These are phyloP conservation scores for Alternaria dauci DNA, from an alignment of 2,329 filamentous ascomycete species.

Conservation along the genomic window DNA sequence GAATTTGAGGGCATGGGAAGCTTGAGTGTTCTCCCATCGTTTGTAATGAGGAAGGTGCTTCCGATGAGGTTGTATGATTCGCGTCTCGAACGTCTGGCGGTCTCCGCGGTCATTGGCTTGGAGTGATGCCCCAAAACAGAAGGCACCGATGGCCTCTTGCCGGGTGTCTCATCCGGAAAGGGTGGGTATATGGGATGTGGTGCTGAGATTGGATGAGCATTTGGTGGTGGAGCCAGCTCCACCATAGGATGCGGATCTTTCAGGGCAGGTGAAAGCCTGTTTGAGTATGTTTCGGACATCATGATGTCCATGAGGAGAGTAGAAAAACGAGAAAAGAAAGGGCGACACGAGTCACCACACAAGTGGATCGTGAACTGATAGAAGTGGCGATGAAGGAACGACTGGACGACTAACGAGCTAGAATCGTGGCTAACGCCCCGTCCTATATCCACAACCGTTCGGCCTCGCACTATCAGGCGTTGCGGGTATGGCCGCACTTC, in stretches of 20 bases:
- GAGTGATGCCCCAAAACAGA: background rate
- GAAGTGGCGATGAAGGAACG: background rate
- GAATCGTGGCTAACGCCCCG: background rate
- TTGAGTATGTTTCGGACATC: slow-evolving; percentile 8
- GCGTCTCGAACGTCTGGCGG: slow-evolving; percentile 21
- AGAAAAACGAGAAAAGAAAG: background rate
- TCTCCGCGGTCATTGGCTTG: background rate
- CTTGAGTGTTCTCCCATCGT: slow-evolving; percentile 31
- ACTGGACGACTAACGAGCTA: background rate
- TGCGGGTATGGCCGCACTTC: slow-evolving; percentile 5
- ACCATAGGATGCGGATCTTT: slow-evolving; percentile 22
- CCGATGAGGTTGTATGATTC: slow-evolving; percentile 39
- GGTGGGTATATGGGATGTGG: slow-evolving; percentile 18
- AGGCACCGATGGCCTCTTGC: background rate
- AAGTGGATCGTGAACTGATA: slow-evolving; percentile 6
- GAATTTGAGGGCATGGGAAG: slow-evolving; percentile 39
- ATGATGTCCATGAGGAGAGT: slow-evolving; percentile 7
- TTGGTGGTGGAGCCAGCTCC: slow-evolving; percentile 26
- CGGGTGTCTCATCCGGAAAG: slow-evolving; percentile 1
- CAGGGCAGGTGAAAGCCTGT: slow-evolving; percentile 3
- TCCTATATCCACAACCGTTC: slow-evolving; percentile 1
- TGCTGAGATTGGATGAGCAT: slow-evolving; percentile 19
- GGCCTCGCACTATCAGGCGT: slow-evolving; percentile 1
- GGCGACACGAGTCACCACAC: slow-evolving; percentile 4
- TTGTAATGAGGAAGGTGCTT: slow-evolving; percentile 37